Evolutionary conservation across 345 rosid genomes (phyloP).

Genomic region (Lepidium africanum): DNA sequence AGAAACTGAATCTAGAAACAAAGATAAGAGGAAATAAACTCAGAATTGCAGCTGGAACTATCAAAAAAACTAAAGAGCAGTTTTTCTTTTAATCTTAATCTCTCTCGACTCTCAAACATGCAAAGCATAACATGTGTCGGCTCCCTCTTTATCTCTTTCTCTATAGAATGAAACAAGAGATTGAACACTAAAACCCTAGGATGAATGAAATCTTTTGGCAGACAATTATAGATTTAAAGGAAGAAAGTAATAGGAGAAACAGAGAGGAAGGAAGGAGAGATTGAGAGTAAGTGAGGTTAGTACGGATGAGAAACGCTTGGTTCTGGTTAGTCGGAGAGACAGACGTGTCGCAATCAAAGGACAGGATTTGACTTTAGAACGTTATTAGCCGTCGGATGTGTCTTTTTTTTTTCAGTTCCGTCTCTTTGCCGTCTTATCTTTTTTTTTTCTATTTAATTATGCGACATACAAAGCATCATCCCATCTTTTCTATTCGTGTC

Average conservation of each 20-base stretch:
- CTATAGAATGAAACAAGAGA: background rate
- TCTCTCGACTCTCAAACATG: conserved; percentile 2
- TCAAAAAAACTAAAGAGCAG: background rate
- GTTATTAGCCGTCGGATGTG: conserved; percentile 23
- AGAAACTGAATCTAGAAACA: background rate
- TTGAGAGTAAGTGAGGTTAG: background rate
- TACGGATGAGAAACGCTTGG: conserved; percentile 27
- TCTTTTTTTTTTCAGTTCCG: background rate
- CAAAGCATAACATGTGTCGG: conserved; percentile 1
- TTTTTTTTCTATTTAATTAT: background rate
- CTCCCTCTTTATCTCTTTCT: background rate
- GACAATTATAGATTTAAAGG: background rate
- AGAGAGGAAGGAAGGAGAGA: background rate
- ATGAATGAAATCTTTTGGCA: background rate
- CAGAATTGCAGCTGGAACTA: background rate
- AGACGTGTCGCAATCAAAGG: conserved; percentile 20
- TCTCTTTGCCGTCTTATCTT: conserved; percentile 21
- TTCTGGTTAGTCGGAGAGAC: conserved; percentile 25
- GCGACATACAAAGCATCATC: background rate
- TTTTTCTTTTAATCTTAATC: background rate
- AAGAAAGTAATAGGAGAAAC: background rate
- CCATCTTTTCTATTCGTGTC: background rate
- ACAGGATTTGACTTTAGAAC: conserved; percentile 7
- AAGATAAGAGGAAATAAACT: background rate
- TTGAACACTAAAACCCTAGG: background rate